These are phyloP conservation scores for Rhodotorula sp. DNA, from an alignment of 1,284 basidiomycete species.

Conservation along the genomic window DNA sequence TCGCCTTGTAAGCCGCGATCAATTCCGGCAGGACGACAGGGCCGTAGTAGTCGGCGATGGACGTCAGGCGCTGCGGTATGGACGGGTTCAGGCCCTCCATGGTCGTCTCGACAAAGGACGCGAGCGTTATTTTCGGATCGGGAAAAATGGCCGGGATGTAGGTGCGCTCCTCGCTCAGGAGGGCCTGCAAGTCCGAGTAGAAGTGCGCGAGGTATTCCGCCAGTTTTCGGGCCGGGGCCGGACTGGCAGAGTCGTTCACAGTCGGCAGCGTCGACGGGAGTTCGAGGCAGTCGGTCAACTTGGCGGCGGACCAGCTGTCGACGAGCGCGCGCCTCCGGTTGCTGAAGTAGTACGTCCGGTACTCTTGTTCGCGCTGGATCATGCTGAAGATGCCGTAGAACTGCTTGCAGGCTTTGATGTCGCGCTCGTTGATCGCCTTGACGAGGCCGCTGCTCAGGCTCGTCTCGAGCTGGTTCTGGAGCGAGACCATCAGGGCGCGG, in stretches of 20 bases:
- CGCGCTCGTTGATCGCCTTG: constrained; percentile 71
- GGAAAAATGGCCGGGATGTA: constrained; percentile 78
- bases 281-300: constrained; percentile 37
- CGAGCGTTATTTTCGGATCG: constrained; percentile 68
- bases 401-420: constrained; percentile 67
- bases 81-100: constrained; percentile 74
- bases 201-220: constrained; percentile 67
- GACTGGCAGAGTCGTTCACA: not conserved
- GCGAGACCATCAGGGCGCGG: constrained; percentile 74
- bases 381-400: constrained; percentile 82
- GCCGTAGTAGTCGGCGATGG: constrained; percentile 64
- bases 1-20: constrained; percentile 66
- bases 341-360: constrained; percentile 87
- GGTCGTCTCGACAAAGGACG: constrained; percentile 74
- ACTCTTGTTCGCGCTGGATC: constrained; percentile 86
- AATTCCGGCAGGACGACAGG: constrained; percentile 64
- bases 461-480: constrained; percentile 91
- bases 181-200: constrained; percentile 63
- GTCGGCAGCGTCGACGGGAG: not conserved
- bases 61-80: constrained; percentile 69
- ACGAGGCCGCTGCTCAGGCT: constrained; percentile 80
- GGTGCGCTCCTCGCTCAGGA: constrained; percentile 68
- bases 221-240: not conserved
- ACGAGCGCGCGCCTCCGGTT: constrained; percentile 66
- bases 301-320: constrained; percentile 61